Evolutionary conservation across 768 basidiomycete species (phyloP), one percentile per base, ranked within the genome.

Genomic region (Serendipita indica): DNA sequence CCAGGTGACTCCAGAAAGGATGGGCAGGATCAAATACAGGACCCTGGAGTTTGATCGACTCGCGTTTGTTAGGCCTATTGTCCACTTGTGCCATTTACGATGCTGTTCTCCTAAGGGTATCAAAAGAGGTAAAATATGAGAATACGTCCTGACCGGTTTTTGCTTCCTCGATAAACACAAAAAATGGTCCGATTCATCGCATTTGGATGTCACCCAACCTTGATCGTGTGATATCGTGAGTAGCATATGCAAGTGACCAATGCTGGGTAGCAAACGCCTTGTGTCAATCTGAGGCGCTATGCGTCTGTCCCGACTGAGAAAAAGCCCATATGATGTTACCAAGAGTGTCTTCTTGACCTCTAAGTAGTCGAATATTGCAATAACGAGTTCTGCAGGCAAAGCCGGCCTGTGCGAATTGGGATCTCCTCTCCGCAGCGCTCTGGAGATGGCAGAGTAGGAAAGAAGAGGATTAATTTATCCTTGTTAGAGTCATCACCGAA

Each of bases 151-250:
- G n/a, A n/a, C n/a, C n/a, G n/a, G n/a, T n/a, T n/a, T n/a, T n/a
- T n/a, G n/a, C n/a, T n/a, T n/a, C n/a, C n/a, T n/a, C n/a, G n/a
- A n/a, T n/a, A n/a, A n/a, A n/a, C n/a, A n/a, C n/a, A n/a, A n/a
- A n/a, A n/a, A n/a, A n/a, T n/a, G n/a, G n/a, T n/a, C n/a, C n/a
- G n/a, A n/a, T n/a, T n/a, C n/a, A n/a, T n/a, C n/a, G n/a, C n/a
- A n/a, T n/a, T n/a, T n/a, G n/a, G n/a, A n/a, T n/a, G 35, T 54
- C 10, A 20, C 20, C 49, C 49, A 54, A 10, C 49, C 49, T 54
- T 54, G 49, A 27, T 54, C 49, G 10, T 33, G 22, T n/a, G 49
- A 54, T 20, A 27, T 10, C 7, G 49, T 54, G 22, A 25, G 4
- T 10, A 54, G 25, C 49, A 25, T 10, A n/a, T 43, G 27, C n/a